A percentile compares a stretch with the other conserved stretches of the same genome.
phyloP scores from a whole-genome alignment of 768 basidiomycete genomes.

The Gautieria morchelliformis region DNA sequence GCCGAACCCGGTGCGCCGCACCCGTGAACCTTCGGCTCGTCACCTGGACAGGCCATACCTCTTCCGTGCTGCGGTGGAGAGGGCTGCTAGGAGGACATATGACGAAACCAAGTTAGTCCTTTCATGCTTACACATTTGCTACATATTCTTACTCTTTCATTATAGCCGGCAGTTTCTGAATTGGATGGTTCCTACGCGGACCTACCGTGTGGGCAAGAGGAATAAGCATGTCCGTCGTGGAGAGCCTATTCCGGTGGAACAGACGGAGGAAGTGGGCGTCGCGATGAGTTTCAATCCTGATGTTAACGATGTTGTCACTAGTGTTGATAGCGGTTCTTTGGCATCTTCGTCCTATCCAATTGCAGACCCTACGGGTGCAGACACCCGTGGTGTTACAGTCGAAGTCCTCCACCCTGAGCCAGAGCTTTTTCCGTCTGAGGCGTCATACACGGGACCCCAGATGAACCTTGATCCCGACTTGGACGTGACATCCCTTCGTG shows the following conservation, averaged over 20 bases:
- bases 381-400: too few relatives aligned
- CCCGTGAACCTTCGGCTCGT: neutral
- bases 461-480: neutral
- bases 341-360: too few relatives aligned
- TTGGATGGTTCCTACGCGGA: slow-evolving; percentile 3
- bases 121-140: too few relatives aligned
- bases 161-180: neutral
- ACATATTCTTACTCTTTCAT: neutral
- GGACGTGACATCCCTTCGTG: neutral
- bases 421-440: too few relatives aligned
- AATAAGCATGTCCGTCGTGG: neutral
- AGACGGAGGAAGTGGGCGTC: neutral
- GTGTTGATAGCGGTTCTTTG: too few relatives aligned
- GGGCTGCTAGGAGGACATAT: too few relatives aligned
- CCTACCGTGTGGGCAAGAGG: neutral
- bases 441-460: neutral
- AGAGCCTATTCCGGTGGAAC: neutral
- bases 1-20: slow-evolving; percentile 1
- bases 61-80: too few relatives aligned
- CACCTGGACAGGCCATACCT: too few relatives aligned
- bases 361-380: too few relatives aligned
- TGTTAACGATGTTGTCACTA: neutral
- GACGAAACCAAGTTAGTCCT: too few relatives aligned
- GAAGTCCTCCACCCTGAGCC: too few relatives aligned
- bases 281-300: too few relatives aligned